Evolutionary conservation across 23 red algal genomes (phyloP), one percentile per base, ranked within the genome.

Genomic region (Gracilaria caudata): DNA sequence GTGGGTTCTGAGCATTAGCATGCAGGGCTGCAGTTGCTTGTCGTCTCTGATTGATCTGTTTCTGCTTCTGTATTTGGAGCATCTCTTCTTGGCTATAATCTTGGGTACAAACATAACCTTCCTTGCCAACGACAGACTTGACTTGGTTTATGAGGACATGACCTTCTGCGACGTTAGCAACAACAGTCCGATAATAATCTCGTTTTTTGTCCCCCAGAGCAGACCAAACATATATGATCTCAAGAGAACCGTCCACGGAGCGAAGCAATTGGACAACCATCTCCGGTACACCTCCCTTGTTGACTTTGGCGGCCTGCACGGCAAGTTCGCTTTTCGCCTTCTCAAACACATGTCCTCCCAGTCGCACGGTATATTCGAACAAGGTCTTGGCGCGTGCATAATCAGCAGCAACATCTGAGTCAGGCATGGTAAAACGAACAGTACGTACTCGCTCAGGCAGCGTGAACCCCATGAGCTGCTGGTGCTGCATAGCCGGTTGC

Each of bases 81-180:
- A 77, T 41, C 26, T 82, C 49, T 81, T 75, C 35, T 59, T 68
- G 43, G 33, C 45, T 74, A 60, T 51, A 24, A 61, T 91, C 87
- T 46, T 82, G 64, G 24, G 51, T 38, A 44, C 75, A 81, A 68
- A 81, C 41, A 44, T 73, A 73, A 13, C 87, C 77, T 60, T 91
- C 87, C 41, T 53, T 74, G 17, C 65, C 13, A 24, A 76, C 36
- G 0, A 82, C 45, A 36, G 44, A 38, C 45, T 82, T 81, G 47
- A 81, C 78, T 75, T 91, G 87, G 30, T 81, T 39, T 19, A 91
- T 45, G 79, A 91, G 78, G 21, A 12, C 9, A 59, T 91, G 53
- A 26, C 77, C 87, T 57, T 91, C 75, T 63, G 79, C 55, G 30
- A 68, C 63, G 49, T 63, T 81, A 12, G 45, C 61, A 7, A 91